Conservation (phyloP, 192 early-diverging fungal genomes). For the Thamnidium elegans region DNA sequence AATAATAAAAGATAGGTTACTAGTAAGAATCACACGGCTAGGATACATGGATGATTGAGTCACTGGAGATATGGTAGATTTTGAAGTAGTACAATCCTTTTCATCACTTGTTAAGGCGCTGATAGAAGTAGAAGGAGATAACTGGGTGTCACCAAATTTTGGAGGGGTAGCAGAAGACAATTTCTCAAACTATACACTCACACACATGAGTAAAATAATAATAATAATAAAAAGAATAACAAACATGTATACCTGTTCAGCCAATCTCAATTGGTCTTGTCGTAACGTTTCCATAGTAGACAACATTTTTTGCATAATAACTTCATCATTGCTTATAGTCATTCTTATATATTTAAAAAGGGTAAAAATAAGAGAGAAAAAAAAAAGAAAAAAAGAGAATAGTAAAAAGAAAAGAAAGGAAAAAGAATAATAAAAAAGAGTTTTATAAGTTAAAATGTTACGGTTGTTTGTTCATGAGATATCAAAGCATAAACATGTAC, state of each 20-base stretch:
- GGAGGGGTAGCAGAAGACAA: too few relatives aligned
- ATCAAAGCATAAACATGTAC: too few relatives aligned
- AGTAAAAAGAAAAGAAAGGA: not conserved
- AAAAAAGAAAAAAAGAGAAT: constrained; percentile 25
- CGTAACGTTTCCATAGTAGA: constrained; percentile 27
- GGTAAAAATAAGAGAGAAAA: constrained; percentile 12
- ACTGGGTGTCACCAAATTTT: not conserved
- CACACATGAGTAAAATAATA: too few relatives aligned
- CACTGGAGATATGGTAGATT: not conserved
- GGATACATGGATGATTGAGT: constrained; percentile 21
- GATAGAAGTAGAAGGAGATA: not conserved
- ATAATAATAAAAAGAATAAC: too few relatives aligned
- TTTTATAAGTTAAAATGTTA: too few relatives aligned
- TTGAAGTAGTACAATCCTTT: not conserved
- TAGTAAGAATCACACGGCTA: constrained; percentile 40
- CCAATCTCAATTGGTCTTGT: constrained; percentile 23
- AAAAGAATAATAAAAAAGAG: not conserved
- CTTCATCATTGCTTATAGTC: constrained; percentile 14
- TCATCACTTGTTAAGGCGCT: not conserved
- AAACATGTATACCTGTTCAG: constrained; percentile 24
- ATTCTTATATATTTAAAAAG: constrained; percentile 9
- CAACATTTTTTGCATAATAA: constrained; percentile 24
- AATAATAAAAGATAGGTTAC: constrained; percentile 23
- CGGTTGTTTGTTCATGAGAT: too few relatives aligned
- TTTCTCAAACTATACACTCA: too few relatives aligned